Evolutionary conservation across 352 stramenopile species (phyloP).

Genomic region (Phytophthora palmivora): DNA sequence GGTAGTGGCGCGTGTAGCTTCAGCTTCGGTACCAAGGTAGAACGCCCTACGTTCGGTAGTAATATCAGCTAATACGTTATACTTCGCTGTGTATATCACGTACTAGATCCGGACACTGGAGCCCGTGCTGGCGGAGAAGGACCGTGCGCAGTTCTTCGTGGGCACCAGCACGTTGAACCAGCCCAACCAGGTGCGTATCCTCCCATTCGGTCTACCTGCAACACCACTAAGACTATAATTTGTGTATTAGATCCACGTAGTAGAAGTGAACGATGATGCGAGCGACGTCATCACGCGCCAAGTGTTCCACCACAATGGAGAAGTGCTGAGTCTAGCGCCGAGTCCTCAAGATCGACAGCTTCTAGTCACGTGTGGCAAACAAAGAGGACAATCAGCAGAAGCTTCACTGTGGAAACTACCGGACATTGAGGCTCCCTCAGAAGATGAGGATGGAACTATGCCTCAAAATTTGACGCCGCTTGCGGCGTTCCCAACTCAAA

Average conservation of each 20-base stretch:
- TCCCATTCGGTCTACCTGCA: not conserved
- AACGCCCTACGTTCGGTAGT: not conserved
- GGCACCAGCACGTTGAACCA: constrained; percentile 71
- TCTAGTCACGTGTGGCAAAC: constrained; percentile 64
- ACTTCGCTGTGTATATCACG: not conserved
- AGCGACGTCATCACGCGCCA: constrained; percentile 49
- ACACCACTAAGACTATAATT: constrained; percentile 19
- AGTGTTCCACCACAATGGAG: constrained; percentile 52
- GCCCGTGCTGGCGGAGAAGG: constrained; percentile 68
- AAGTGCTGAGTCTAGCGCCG: constrained; percentile 59
- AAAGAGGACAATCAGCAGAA: constrained; percentile 35
- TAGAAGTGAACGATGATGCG: constrained; percentile 57
- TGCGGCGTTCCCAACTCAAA: constrained; percentile 48
- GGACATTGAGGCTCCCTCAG: constrained; percentile 9
- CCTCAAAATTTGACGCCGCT: constrained; percentile 45
- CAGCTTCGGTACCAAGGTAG: constrained; percentile 53
- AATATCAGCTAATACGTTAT: not conserved
- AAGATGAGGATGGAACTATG: constrained; percentile 6
- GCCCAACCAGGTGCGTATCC: constrained; percentile 60
- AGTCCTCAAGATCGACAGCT: constrained; percentile 58
- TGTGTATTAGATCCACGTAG: constrained; percentile 52
- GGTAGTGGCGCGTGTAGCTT: constrained; percentile 42
- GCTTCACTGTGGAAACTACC: constrained; percentile 65
- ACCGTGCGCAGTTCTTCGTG: constrained; percentile 68
- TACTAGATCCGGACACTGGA: constrained; percentile 71